phyloP scores from a whole-genome alignment of 768 basidiomycete genomes.

The Phylloporus sp. region DNA sequence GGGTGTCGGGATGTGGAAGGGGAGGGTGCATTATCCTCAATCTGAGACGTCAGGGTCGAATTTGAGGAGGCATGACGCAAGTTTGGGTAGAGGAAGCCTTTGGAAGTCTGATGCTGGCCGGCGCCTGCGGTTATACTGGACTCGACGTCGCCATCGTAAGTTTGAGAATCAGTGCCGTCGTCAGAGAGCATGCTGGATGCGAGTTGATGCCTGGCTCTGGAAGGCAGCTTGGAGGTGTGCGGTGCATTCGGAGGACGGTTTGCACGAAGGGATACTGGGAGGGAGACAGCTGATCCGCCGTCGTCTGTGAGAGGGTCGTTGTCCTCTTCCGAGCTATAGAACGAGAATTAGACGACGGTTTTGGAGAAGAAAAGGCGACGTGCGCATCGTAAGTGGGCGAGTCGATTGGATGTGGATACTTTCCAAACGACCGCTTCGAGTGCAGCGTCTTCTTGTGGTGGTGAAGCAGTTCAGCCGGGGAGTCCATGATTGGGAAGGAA shows the following conservation, averaged over 20 bases:
- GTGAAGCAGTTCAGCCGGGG: conserved; percentile 21
- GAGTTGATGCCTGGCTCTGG: conserved; percentile 45
- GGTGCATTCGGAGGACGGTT: conserved; percentile 27
- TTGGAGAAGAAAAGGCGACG: conserved; percentile 18
- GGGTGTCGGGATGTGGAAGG: conserved; percentile 19
- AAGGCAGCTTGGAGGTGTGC: conserved; percentile 20
- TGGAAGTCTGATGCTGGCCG: conserved; percentile 35
- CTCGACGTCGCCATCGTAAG: conserved; percentile 88
- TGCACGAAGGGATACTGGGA: conserved; percentile 31
- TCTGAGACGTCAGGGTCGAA: conserved; percentile 48
- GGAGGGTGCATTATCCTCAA: conserved; percentile 18
- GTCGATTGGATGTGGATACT: conserved; percentile 54
- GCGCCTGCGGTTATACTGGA: conserved; percentile 61
- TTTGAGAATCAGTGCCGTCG: conserved; percentile 77
- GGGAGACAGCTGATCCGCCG: conserved; percentile 47
- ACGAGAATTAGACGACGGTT: conserved; percentile 13
- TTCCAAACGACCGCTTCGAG: conserved; percentile 64
- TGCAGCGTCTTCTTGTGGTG: conserved; percentile 33
- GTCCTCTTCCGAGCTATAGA: conserved; percentile 73
- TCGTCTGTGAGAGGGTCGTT: conserved; percentile 85
- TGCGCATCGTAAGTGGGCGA: conserved; percentile 77
- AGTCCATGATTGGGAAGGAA: conserved; percentile 25
- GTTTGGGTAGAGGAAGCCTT: conserved; percentile 23
- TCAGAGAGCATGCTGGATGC: conserved; percentile 56
- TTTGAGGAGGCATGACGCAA: conserved; percentile 44